Conservation (phyloP, 2,329 filamentous ascomycete species). For the Mariannaea elegans region DNA sequence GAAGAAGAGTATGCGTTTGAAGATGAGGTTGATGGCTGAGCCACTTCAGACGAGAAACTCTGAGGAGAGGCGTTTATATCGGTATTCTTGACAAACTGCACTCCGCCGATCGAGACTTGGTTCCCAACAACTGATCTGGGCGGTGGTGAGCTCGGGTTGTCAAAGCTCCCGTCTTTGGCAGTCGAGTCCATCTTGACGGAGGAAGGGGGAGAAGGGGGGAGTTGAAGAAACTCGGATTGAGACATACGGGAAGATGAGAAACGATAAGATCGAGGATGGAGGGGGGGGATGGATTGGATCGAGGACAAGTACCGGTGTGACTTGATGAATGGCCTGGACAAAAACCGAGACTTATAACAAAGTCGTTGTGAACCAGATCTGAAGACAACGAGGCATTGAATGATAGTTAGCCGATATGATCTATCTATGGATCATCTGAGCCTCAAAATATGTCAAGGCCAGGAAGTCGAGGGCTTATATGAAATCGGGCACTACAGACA, state of each 20-base stretch:
- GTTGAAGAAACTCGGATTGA: slow-evolving; percentile 41
- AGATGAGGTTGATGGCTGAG: slow-evolving; percentile 33
- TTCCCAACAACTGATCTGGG: slow-evolving; percentile 37
- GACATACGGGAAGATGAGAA: slow-evolving; percentile 41
- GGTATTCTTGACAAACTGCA: slow-evolving; percentile 31
- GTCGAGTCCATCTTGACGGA: slow-evolving; percentile 43
- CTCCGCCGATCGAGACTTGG: slow-evolving; percentile 31
- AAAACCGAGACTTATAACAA: slow-evolving; percentile 33
- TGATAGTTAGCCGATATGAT: slow-evolving; percentile 36
- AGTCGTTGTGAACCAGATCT: slow-evolving; percentile 31
- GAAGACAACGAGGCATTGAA: slow-evolving; percentile 35
- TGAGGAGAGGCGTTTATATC: slow-evolving; percentile 37
- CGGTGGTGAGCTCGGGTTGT: slow-evolving; percentile 40
- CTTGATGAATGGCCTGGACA: slow-evolving; percentile 25
- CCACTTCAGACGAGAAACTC: slow-evolving; percentile 30
- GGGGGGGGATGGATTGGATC: slow-evolving; percentile 26
- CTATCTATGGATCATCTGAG: slow-evolving; percentile 44
- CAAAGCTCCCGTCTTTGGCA: slow-evolving; percentile 38
- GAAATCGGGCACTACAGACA: slow-evolving; percentile 40
- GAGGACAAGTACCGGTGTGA: slow-evolving; percentile 28
- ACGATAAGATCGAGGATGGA: slow-evolving; percentile 28
- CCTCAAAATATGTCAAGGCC: slow-evolving; percentile 42
- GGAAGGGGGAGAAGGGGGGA: slow-evolving; percentile 41
- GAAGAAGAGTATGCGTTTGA: slow-evolving; percentile 36
- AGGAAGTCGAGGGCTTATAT: slow-evolving; percentile 44